These are phyloP conservation scores for Fusarium brachygibbosum DNA, from an alignment of 2,329 filamentous ascomycete genomes.

Conservation along the genomic window DNA sequence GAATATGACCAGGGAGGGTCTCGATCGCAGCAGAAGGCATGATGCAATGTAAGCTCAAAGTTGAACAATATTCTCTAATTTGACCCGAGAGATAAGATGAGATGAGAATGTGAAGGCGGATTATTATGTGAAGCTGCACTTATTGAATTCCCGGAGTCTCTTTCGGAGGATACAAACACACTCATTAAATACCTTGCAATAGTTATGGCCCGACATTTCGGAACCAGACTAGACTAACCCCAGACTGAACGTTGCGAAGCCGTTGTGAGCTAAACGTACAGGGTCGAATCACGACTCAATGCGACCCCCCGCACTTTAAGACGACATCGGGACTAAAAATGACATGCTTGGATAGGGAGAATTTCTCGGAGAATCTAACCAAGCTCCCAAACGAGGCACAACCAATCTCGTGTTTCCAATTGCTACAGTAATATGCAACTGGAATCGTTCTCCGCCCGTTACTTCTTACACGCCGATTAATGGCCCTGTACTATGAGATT, in stretches of 20 bases:
- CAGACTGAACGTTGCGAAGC: conserved; percentile 27
- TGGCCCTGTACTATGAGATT: conserved; percentile 10
- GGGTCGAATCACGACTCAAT: conserved; percentile 47
- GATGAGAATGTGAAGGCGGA: not conserved
- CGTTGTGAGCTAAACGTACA: conserved; percentile 35
- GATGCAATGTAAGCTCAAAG: conserved; percentile 22
- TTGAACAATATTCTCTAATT: conserved; percentile 20
- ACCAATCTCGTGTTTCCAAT: conserved; percentile 23
- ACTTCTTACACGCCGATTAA: conserved; percentile 7
- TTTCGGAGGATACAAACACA: conserved; percentile 21
- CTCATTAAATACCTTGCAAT: conserved; percentile 33
- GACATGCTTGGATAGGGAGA: conserved; percentile 46
- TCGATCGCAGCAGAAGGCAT: conserved; percentile 55
- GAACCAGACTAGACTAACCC: conserved; percentile 38
- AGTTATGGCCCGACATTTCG: conserved; percentile 1
- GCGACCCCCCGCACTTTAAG: conserved; percentile 39
- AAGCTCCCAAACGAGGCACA: conserved; percentile 20
- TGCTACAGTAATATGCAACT: not conserved
- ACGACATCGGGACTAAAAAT: conserved; percentile 50
- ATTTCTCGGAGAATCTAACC: conserved; percentile 50
- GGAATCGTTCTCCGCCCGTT: not conserved
- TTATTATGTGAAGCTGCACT: conserved; percentile 33
- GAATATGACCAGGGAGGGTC: conserved; percentile 48
- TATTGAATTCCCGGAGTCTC: conserved; percentile 25
- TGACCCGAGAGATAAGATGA: conserved; percentile 8